Evolutionary conservation across 2,329 filamentous ascomycete genomes (phyloP).

Genomic region (Claviceps pusilla): DNA sequence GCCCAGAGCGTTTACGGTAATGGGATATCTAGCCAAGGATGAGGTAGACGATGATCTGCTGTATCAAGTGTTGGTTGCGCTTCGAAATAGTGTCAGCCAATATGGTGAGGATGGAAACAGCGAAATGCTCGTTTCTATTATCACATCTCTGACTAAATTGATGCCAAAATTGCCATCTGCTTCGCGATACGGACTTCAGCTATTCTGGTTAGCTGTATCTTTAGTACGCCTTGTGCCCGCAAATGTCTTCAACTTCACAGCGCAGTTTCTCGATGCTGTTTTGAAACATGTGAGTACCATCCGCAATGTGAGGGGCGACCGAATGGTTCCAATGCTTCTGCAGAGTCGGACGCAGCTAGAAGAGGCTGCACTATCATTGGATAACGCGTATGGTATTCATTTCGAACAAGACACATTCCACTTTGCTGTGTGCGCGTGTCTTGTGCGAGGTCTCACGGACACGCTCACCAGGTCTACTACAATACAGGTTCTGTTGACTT

Average conservation of each 20-base stretch:
- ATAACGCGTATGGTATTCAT: slow-evolving; percentile 50
- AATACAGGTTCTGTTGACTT: slow-evolving; percentile 45
- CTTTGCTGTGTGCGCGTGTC: slow-evolving; percentile 48
- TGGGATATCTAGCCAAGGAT: slow-evolving; percentile 56
- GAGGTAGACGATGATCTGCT: slow-evolving; percentile 58
- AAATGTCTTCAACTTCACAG: slow-evolving; percentile 49
- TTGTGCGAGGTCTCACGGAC: slow-evolving; percentile 50
- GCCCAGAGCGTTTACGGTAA: slow-evolving; percentile 52
- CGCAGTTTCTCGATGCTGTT: slow-evolving; percentile 49
- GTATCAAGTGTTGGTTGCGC: slow-evolving; percentile 54
- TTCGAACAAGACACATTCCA: slow-evolving; percentile 52
- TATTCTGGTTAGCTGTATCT: slow-evolving; percentile 57
- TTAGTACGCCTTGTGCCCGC: slow-evolving; percentile 49
- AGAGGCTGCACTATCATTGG: slow-evolving; percentile 45
- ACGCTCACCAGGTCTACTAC: slow-evolving; percentile 43
- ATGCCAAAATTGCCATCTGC: slow-evolving; percentile 52
- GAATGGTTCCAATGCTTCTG: slow-evolving; percentile 44
- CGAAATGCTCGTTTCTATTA: slow-evolving; percentile 55
- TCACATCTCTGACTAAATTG: slow-evolving; percentile 55
- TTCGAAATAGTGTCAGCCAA: slow-evolving; percentile 48
- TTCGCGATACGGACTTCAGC: slow-evolving; percentile 52
- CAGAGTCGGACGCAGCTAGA: slow-evolving; percentile 46
- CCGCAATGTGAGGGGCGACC: slow-evolving; percentile 42
- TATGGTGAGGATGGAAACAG: slow-evolving; percentile 49
- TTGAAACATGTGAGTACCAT: slow-evolving; percentile 48